These are phyloP conservation scores for Oryza longistaminata DNA, from an alignment of 176 grass and related monocot species.

Conservation along the genomic window DNA sequence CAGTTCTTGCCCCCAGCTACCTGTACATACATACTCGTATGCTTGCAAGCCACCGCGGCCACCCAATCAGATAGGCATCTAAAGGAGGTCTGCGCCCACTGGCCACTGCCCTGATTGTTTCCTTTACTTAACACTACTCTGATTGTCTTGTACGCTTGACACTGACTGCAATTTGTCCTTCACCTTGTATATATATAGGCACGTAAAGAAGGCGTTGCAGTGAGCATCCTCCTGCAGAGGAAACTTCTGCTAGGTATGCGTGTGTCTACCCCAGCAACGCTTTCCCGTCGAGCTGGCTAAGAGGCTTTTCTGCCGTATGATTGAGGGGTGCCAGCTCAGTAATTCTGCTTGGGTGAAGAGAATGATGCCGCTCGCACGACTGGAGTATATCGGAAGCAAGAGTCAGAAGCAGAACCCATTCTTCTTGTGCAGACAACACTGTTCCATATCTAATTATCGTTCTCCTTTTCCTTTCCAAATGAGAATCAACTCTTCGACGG, in stretches of 20 bases:
- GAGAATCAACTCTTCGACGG: background rate
- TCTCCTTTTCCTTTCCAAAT: background rate
- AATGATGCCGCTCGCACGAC: background rate
- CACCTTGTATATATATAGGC: background rate
- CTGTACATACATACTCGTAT: constrained; percentile 2
- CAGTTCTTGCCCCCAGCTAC: background rate
- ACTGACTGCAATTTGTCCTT: background rate
- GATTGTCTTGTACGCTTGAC: background rate
- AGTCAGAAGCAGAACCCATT: background rate
- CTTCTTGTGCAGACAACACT: background rate
- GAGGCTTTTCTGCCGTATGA: background rate
- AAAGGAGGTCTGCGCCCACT: constrained; percentile 1
- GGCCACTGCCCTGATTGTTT: background rate
- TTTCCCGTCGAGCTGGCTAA: background rate
- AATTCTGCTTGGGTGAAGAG: background rate
- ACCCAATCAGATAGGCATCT: background rate
- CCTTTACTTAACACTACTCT: background rate
- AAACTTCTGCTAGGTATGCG: background rate
- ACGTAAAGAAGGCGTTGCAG: background rate
- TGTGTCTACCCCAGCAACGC: background rate
- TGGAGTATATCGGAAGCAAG: background rate
- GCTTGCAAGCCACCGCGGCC: constrained; percentile 7
- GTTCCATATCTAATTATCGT: background rate
- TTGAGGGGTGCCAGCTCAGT: background rate
- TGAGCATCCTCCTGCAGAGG: background rate